Base-by-base conservation (phyloP, 495 filamentous ascomycete genomes). In the Penicillium paradoxum region DNA sequence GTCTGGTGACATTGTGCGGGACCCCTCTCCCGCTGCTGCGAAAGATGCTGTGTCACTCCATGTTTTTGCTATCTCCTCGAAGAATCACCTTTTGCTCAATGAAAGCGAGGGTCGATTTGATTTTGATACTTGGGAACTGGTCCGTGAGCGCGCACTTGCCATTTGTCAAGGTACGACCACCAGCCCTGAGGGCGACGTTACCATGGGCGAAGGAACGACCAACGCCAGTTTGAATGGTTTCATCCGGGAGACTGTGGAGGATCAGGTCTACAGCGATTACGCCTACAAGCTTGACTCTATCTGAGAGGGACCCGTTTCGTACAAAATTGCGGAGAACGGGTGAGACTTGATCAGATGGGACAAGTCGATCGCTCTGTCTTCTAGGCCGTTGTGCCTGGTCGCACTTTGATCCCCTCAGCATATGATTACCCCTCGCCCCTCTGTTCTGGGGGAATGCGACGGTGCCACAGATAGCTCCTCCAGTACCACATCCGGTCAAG, bases 21-120 rank as follows among this genome's bases (percentile, higher is more conserved):
- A 87, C 38, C 83, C 86, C 15, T 79, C 79, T 3, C 67, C 79
- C 2, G 62, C 71, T 39, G 73, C 83, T 14, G 68, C 84, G 25
- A 73, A 79, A 34, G 60, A 68, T 27, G 85, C 87, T 10, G 70
- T 71, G 21, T 90, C 89, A 9, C 76, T 89, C 24, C 89, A 95
- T 61, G 87, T 87, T 21, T 69, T 96, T 27, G 85, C 83, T 3
- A 92, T 91, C 58, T 87, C 86, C 22, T 86, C 83, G 6, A 81
- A 83, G 45, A 81, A 84, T 15, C 86, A 90, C 46, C 67, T 96
- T 27, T 68, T 96, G 15, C 67, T 96, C 37, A 84, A 80, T 30
- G 87, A 96, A 64, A 95, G 90, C 63, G 82, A 91, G 59, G 92
- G 92, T 0, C 68, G 71, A 27, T 97, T 96, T 59, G 81, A 79